Evolutionary conservation across 805 yeast species (phyloP).

Genomic region (Lipomyces anomalus): DNA sequence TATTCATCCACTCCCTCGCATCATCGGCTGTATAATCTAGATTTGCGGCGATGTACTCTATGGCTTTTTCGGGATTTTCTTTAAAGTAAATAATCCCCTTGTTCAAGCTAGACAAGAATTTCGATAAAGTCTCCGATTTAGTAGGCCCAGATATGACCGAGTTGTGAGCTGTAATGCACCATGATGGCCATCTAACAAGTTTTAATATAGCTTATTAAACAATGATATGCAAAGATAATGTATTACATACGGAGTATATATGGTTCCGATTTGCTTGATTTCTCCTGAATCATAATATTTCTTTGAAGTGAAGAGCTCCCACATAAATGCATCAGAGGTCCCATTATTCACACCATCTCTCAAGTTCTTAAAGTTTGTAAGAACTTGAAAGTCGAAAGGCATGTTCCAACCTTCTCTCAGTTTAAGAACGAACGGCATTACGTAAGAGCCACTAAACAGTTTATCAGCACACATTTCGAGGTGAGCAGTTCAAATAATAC

Average conservation of each 20-base stretch:
- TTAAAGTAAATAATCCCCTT: constrained; percentile 66
- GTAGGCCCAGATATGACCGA: constrained; percentile 35
- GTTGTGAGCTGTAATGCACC: constrained; percentile 64
- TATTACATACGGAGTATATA: constrained; percentile 67
- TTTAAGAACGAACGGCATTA: constrained; percentile 83
- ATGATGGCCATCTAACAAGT: constrained; percentile 66
- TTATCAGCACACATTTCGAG: not conserved
- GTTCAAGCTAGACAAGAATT: constrained; percentile 42
- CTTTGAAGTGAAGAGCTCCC: constrained; percentile 91
- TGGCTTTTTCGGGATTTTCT: constrained; percentile 55
- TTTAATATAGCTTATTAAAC: not conserved
- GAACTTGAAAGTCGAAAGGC: constrained; percentile 43
- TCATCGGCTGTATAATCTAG: constrained; percentile 74
- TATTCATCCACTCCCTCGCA: constrained; percentile 74
- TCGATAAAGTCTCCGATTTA: constrained; percentile 12
- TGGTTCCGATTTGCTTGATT: constrained; percentile 76
- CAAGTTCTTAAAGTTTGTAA: constrained; percentile 65
- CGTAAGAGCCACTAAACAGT: constrained; percentile 59
- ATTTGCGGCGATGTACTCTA: constrained; percentile 55
- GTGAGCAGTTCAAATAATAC: constrained; percentile 3
- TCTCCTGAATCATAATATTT: constrained; percentile 75
- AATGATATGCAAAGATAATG: not conserved
- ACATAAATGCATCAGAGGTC: constrained; percentile 79
- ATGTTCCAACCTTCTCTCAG: constrained; percentile 47
- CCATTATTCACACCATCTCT: constrained; percentile 70